Conservation (phyloP, 2,329 filamentous ascomycete genomes). For the Aspergillus quadrilineatus region DNA sequence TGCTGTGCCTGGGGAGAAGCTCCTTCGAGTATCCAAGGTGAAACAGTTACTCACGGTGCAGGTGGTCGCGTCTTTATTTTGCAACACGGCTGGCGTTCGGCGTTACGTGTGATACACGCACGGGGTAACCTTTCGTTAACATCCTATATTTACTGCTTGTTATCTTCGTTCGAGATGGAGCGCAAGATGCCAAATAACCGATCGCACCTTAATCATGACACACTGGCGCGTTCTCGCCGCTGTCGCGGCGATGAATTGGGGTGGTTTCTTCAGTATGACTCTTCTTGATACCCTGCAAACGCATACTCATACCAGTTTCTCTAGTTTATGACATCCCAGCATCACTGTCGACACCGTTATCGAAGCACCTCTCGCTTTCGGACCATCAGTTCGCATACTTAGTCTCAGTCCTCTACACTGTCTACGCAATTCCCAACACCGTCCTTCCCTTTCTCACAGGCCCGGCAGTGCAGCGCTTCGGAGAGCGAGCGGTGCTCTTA, state of each 20-base stretch:
- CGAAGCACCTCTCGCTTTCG: neutral
- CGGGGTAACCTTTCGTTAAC: neutral
- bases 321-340: conserved; percentile 8
- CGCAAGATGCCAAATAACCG: neutral
- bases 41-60: neutral
- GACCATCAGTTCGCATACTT: conserved; percentile 6
- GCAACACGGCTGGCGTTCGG: neutral
- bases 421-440: conserved; percentile 5
- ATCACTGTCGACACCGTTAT: conserved; percentile 1
- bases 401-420: conserved; percentile 6
- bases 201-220: neutral
- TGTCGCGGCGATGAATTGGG: neutral
- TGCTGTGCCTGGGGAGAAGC: neutral
- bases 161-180: neutral
- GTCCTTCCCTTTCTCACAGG: conserved; percentile 8
- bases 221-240: conserved; percentile 8
- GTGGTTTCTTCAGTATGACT: conserved; percentile 2
- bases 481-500: neutral
- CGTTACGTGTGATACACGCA: neutral
- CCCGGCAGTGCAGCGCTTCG: conserved; percentile 6
- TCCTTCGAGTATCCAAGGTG: neutral
- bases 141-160: neutral
- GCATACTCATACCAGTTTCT: neutral
- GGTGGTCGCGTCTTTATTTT: neutral
- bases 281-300: neutral